A percentile compares a stretch with the other conserved stretches of the same genome.
Conservation (phyloP, 345 rosid species). For the Ricinus communis region DNA sequence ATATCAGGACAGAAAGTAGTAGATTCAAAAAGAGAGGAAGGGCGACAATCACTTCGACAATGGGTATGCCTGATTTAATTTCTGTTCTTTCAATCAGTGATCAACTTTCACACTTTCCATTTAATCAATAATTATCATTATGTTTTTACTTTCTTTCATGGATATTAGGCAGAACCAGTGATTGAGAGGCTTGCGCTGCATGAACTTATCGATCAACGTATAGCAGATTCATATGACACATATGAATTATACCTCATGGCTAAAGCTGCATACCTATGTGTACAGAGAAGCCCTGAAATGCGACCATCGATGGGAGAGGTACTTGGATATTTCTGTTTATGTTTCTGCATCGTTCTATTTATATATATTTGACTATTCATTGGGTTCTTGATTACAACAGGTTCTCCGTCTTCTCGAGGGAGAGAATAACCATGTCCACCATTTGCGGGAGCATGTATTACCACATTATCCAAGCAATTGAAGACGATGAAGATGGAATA, state of each 20-base stretch:
- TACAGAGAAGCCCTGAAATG: slow-evolving; percentile 51
- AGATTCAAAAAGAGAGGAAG: slow-evolving; percentile 25
- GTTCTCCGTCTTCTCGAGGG: slow-evolving; percentile 56
- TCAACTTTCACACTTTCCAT: too few species aligned
- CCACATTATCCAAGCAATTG: slow-evolving; percentile 16
- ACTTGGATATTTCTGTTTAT: neutral
- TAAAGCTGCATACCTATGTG: slow-evolving; percentile 40
- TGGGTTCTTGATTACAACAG: slow-evolving; percentile 21
- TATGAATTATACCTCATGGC: slow-evolving; percentile 47
- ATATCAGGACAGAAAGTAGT: slow-evolving; percentile 53
- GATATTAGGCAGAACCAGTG: slow-evolving; percentile 45
- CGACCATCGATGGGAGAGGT: slow-evolving; percentile 64
- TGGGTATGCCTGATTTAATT: too few species aligned
- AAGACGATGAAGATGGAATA: neutral
- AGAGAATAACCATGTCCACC: slow-evolving; percentile 30
- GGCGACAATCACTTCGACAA: slow-evolving; percentile 45
- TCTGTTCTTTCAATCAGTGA: too few species aligned
- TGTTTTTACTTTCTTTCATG: neutral
- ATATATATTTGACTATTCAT: too few species aligned
- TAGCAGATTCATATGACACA: slow-evolving; percentile 41
- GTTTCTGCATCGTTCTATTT: too few species aligned
- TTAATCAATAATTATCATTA: too few species aligned
- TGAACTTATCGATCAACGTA: slow-evolving; percentile 46
- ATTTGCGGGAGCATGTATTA: slow-evolving; percentile 22
- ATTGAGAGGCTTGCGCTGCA: slow-evolving; percentile 47